These are phyloP conservation scores for Aureobasidium sp. DNA, from an alignment of 2,329 filamentous ascomycete genomes.

Conservation along the genomic window DNA sequence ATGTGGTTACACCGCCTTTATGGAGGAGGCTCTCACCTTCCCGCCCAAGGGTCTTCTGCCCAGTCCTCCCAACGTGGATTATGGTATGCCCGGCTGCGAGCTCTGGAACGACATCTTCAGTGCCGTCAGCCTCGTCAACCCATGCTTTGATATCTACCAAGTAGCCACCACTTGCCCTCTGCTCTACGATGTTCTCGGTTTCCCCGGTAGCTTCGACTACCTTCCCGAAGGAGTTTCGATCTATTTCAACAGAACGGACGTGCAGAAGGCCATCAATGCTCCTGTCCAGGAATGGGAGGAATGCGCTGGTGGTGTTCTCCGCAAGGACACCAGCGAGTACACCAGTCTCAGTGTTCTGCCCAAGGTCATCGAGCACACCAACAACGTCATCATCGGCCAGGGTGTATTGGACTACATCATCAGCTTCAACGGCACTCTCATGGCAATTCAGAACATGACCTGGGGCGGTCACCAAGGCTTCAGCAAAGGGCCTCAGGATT, in stretches of 20 bases:
- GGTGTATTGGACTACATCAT: slow-evolving; percentile 64
- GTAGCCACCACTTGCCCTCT: slow-evolving; percentile 65
- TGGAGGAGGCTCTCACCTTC: slow-evolving; percentile 58
- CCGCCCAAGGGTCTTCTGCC: slow-evolving; percentile 60
- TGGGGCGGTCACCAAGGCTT: slow-evolving; percentile 69
- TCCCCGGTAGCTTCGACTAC: slow-evolving; percentile 60
- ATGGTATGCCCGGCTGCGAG: slow-evolving; percentile 44
- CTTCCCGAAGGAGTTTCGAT: slow-evolving; percentile 54
- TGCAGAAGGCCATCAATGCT: slow-evolving; percentile 62
- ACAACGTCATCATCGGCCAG: slow-evolving; percentile 67
- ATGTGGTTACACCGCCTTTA: slow-evolving; percentile 58
- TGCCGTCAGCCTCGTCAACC: slow-evolving; percentile 55
- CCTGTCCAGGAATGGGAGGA: slow-evolving; percentile 50
- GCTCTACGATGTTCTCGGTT: slow-evolving; percentile 61
- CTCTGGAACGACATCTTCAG: slow-evolving; percentile 43
- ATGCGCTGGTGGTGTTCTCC: slow-evolving; percentile 46
- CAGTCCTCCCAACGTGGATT: slow-evolving; percentile 39
- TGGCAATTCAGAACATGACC: slow-evolving; percentile 75
- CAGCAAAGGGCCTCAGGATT: slow-evolving; percentile 45
- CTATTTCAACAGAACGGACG: slow-evolving; percentile 65
- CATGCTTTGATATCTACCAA: slow-evolving; percentile 74
- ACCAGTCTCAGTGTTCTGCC: slow-evolving; percentile 56
- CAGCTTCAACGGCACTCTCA: slow-evolving; percentile 60
- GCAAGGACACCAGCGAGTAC: slow-evolving; percentile 46
- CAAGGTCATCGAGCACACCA: slow-evolving; percentile 63